Base-by-base conservation (phyloP, 1,139 yeast species). In the Saccharomyces hybrid region DNA sequence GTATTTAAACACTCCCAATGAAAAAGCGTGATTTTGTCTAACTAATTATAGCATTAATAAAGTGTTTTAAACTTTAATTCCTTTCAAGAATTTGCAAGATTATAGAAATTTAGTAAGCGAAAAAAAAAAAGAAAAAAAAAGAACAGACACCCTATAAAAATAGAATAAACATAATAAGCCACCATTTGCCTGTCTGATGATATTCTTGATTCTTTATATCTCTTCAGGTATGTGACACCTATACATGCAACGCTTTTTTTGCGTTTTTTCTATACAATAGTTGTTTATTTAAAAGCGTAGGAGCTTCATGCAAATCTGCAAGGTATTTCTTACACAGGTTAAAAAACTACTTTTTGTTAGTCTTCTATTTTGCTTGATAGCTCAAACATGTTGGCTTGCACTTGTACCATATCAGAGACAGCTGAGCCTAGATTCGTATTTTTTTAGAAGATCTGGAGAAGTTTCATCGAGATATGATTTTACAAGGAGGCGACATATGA, bases 391-490 rank as follows among this genome's bases (percentile, higher is more conserved):
- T 16, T 38, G 44, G 44, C 44, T 38, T 38, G 44, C 13, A 19
- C 44, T 38, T 38, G 44, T 38, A 9, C 25, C 13, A 16, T 25
- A 38, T 38, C 44, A 38, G 19, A 23, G 44, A 8, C 44, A 38
- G 44, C 13, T 38, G 16, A 19, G 25, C 13, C 25, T 38, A 23
- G 44, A 38, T 38, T 38, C 44, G 16, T 38, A 41, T 27, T 50
- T 58, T 11, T 47, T 57, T 26, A 47, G 52, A 13, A 51, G 42
- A 41, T 62, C 65, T 1, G 29, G 48, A 9, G 51, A 53, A 11
- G 56, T 55, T 5, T 41, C 56, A 8, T 23, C 38, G 26, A 58
- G 54, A 32, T 64, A 60, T 51, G 57, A 58, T 31, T 5, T 3
- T 1, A 3, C 23, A 1, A 58, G 60, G 25, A 57, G 57, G 26